Conservation (phyloP, 208 protist species). For the Leishmania martiniquensis region DNA sequence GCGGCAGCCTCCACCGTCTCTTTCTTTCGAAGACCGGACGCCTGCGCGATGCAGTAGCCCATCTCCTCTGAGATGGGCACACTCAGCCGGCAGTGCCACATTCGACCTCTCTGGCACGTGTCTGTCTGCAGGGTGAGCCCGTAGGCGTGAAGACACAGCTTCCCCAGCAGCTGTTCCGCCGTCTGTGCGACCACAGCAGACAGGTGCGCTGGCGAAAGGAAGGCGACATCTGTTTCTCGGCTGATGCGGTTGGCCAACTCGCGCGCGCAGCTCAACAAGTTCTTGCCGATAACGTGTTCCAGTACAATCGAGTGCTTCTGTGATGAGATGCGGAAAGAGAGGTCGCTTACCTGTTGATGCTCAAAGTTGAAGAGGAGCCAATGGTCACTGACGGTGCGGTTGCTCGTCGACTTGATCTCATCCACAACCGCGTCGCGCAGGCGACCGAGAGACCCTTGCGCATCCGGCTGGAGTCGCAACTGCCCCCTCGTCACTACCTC, state of each 20-base stretch:
- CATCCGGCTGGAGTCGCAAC: constrained; percentile 7
- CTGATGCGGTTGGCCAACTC: constrained; percentile 23
- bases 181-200: neutral
- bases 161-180: constrained; percentile 12
- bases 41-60: constrained; percentile 38
- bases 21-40: constrained; percentile 44
- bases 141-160: constrained; percentile 23
- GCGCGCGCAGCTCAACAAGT: constrained; percentile 18
- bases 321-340: constrained; percentile 20
- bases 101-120: constrained; percentile 10
- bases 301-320: constrained; percentile 19
- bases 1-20: constrained; percentile 51
- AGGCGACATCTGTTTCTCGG: constrained; percentile 15
- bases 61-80: constrained; percentile 39
- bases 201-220: constrained; percentile 1
- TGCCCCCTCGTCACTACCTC: constrained; percentile 1
- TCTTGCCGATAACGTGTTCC: constrained; percentile 15
- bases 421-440: constrained; percentile 22
- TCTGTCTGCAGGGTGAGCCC: constrained; percentile 13
- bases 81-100: constrained; percentile 68
- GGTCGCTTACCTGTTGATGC: neutral
- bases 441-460: neutral
- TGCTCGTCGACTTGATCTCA: constrained; percentile 25
- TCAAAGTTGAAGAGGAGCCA: constrained; percentile 17
- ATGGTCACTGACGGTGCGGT: constrained; percentile 8